A percentile compares a stretch with the other conserved stretches of the same genome.
phyloP scores from a whole-genome alignment of 495 filamentous ascomycete species.

The Aspergillus olivimuriae region DNA sequence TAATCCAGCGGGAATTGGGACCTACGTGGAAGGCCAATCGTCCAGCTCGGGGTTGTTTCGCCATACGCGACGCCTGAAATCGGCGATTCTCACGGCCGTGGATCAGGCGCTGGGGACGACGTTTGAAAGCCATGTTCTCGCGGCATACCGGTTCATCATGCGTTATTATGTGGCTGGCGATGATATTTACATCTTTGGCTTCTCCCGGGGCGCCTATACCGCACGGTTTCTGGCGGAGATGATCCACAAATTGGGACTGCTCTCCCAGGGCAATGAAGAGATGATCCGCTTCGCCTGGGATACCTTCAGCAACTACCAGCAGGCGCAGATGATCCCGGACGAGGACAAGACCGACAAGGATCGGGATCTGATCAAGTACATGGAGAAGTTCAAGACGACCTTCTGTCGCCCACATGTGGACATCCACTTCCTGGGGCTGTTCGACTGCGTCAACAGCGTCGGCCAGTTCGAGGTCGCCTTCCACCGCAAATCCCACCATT shows the following conservation, averaged over 20 bases:
- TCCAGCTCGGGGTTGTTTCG: constrained; percentile 2
- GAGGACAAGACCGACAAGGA: no score
- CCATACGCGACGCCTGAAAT: constrained; percentile 2
- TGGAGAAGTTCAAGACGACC: constrained; percentile 33
- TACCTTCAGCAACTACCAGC: constrained; percentile 11
- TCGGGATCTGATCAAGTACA: constrained; percentile 20
- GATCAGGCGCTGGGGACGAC: constrained; percentile 57
- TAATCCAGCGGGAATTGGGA: constrained; percentile 15
- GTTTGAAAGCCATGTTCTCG: constrained; percentile 73
- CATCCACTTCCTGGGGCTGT: constrained; percentile 36
- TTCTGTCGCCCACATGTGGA: constrained; percentile 31
- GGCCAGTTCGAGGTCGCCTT: constrained; percentile 24
- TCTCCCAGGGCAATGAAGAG: constrained; percentile 74
- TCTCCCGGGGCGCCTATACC: constrained; percentile 74
- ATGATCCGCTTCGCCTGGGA: constrained; percentile 75
- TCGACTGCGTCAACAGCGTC: constrained; percentile 41
- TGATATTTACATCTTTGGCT: constrained; percentile 73
- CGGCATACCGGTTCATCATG: constrained; percentile 83
- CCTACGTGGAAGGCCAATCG: constrained; percentile 8
- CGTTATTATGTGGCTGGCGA: constrained; percentile 69
- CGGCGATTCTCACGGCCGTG: constrained; percentile 1
- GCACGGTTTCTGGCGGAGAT: constrained; percentile 79
- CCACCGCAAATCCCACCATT: constrained; percentile 6
- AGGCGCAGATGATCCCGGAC: no score
- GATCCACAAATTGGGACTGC: constrained; percentile 71